Percentiles rank a stretch among this genome's conserved stretches.
Conservation (phyloP, 192 early-diverging fungal species). For the Funneliformis geosporum region DNA sequence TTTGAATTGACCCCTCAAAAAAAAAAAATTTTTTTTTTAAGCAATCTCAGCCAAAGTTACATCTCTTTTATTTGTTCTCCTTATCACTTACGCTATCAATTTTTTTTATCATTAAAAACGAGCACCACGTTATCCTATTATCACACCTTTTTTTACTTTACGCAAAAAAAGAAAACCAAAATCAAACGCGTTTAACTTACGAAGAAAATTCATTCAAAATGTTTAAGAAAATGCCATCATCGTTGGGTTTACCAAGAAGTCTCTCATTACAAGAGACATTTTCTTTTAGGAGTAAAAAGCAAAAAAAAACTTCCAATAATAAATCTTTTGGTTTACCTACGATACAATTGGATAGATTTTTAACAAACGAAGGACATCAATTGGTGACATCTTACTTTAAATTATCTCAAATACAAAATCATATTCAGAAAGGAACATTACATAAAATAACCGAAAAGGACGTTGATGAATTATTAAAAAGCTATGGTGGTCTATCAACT, state of each 20-base stretch:
- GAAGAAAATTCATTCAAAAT: background rate
- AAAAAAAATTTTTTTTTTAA: too few species aligned
- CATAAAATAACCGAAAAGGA: slow-evolving; percentile 16
- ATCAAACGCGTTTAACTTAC: too few species aligned
- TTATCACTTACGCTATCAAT: too few species aligned
- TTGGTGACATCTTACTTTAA: slow-evolving; percentile 1
- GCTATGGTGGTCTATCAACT: background rate
- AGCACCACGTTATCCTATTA: too few species aligned
- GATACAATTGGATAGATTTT: background rate
- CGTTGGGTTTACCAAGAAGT: background rate
- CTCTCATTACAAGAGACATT: background rate
- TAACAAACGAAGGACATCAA: slow-evolving; percentile 19
- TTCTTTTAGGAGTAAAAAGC: background rate
- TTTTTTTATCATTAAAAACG: too few species aligned
- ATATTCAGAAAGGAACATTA: slow-evolving; percentile 8
- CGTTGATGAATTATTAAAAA: slow-evolving; percentile 16
- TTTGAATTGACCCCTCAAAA: too few species aligned
- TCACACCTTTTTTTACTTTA: too few species aligned
- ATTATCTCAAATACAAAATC: slow-evolving; percentile 15
- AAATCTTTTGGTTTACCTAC: background rate
- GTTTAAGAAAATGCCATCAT: background rate
- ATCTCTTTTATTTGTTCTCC: too few species aligned
- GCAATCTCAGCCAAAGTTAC: too few species aligned
- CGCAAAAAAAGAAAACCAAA: too few species aligned
- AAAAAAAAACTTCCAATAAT: background rate